Base-by-base conservation (phyloP, 176 grass and related monocot genomes). In the Juncus inflexus region DNA sequence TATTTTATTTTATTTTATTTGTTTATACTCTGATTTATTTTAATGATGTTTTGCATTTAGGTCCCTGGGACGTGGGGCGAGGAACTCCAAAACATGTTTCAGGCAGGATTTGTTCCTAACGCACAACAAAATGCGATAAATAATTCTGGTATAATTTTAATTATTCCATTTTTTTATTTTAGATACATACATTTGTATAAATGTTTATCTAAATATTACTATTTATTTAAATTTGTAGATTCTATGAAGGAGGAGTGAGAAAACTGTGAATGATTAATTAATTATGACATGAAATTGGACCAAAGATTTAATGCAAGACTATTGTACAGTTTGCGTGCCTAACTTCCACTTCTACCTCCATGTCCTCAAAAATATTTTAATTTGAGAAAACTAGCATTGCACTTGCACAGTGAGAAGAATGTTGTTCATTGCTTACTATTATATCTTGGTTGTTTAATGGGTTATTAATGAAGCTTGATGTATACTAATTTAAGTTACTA, bases 191-290 rank as follows among this genome's bases (percentile, higher is more conserved):
- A 10, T 39, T 40, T 39, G 35, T 39, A 10, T 37, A 15, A 64
- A 45, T 39, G 3, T 13, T 5, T 42, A 64, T 12, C 42, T 45
- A 64, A 64, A 42, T 14, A 42, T 62, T 40, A 41, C 12, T 28
- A 38, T 67, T 45, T 54, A 60, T 76, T 76, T 15, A 3, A 54
- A 55, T 15, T 57, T 73, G 37, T 72, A 89, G 90, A 76, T 67
- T 78, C 76, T 12, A 80, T 80, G 75, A 83, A 80, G 75, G 56
- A 61, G 73, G 82, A 85, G 50, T 83, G 74, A 77, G 13, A 10
- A 63, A 72, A 6, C 50, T 37, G 47, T 35, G 63, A 63, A 8
- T 47, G 9, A 76, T 76, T 11, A 43, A 5, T 5, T 35, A 6
- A 11, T 42, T 9, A 2, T 36, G 47, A 35, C 15, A 13, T 16